These are phyloP conservation scores for Epithemia pelagica DNA, from an alignment of 108 stramenopile species.

Conservation along the genomic window DNA sequence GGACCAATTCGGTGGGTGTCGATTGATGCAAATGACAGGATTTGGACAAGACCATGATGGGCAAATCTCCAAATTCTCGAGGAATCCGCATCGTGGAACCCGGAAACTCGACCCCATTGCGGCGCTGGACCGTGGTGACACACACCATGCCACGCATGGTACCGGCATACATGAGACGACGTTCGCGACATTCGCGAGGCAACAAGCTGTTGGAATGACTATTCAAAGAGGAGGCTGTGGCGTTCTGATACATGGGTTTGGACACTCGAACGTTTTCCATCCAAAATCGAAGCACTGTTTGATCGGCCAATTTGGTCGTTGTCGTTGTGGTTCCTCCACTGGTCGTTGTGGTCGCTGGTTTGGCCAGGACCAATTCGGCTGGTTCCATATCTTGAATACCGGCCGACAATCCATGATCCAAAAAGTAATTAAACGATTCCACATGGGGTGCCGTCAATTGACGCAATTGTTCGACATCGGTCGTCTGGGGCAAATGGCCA, in stretches of 20 bases:
- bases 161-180: constrained; percentile 69
- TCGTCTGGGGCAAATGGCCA: constrained; percentile 42
- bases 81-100: constrained; percentile 21
- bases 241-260: constrained; percentile 20
- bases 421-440: constrained; percentile 76
- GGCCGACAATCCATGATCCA: constrained; percentile 45
- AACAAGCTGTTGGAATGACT: constrained; percentile 22
- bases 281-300: constrained; percentile 49
- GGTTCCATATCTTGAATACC: constrained; percentile 59
- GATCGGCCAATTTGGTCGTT: neutral
- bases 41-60: constrained; percentile 88
- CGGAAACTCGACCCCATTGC: constrained; percentile 48
- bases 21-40: constrained; percentile 63
- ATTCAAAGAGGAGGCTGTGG: constrained; percentile 13
- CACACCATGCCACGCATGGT: constrained; percentile 68
- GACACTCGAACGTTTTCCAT: constrained; percentile 60
- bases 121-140: constrained; percentile 43
- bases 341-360: constrained; percentile 14
- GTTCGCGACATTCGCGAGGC: constrained; percentile 80
- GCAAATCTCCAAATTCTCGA: constrained; percentile 80
- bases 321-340: neutral
- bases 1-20: constrained; percentile 40
- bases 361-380: constrained; percentile 58
- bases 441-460: constrained; percentile 69
- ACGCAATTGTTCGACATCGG: constrained; percentile 51